These are phyloP conservation scores for Medicago ruthenica DNA, from an alignment of 306 rosid genomes.

Conservation along the genomic window DNA sequence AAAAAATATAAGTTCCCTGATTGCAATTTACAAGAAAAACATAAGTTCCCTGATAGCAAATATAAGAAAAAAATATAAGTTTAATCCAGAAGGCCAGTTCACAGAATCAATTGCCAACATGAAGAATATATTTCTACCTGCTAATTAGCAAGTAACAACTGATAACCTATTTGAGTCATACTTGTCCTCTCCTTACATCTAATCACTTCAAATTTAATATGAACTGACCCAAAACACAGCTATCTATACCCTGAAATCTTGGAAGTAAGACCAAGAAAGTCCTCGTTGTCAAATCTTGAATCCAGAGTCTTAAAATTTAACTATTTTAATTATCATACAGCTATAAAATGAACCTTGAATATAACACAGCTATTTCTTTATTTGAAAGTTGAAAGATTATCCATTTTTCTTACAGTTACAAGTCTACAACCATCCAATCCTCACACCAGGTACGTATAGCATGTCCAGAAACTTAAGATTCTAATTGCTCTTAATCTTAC, in stretches of 20 bases:
- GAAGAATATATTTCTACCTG: background rate
- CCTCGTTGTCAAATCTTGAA: background rate
- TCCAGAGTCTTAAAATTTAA: conserved; percentile 1
- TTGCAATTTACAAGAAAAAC: too few relatives aligned
- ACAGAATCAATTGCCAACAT: background rate
- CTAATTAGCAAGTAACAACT: background rate
- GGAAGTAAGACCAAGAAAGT: conserved; percentile 27
- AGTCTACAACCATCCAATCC: conserved; percentile 12
- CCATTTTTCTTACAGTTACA: background rate
- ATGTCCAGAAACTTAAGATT: conserved; percentile 33
- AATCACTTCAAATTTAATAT: conserved; percentile 3
- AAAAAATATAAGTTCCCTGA: background rate
- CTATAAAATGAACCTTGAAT: background rate
- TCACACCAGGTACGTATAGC: background rate
- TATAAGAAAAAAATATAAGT: too few relatives aligned
- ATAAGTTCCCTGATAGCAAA: too few relatives aligned
- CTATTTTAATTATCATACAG: background rate
- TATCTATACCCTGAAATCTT: conserved; percentile 11
- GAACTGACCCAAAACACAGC: conserved; percentile 20
- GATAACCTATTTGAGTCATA: conserved; percentile 12
- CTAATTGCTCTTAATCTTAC: background rate
- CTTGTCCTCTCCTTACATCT: conserved; percentile 17
- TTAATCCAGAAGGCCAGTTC: conserved; percentile 4
- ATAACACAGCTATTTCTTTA: background rate
- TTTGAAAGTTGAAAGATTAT: conserved; percentile 9